Base-by-base conservation (phyloP, 1,139 yeast species). In the Sugiyamaella paludigena region DNA sequence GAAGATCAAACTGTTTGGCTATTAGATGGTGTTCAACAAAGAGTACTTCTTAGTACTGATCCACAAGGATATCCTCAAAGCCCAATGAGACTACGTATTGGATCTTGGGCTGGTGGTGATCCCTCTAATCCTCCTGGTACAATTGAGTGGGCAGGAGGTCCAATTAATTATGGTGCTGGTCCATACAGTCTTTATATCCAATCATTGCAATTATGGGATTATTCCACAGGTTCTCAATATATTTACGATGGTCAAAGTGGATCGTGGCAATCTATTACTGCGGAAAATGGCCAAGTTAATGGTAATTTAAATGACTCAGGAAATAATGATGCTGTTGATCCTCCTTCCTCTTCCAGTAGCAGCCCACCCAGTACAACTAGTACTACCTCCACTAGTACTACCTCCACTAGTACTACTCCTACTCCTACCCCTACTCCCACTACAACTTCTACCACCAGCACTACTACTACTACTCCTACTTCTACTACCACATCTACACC, bases 31-130 rank as follows among this genome's bases (percentile, higher is more conserved):
- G 60, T 57, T 9, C 70, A 70, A 1, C 78, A 83, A n/a, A 76
- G 94, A 65, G 75, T 81, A 1, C 66, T 83, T 45, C 53, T 68
- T 11, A 71, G 77, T 43, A 69, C 74, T 51, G 69, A 78, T 31
- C 58, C 63, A 2, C 74, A 78, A 54, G 89, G 88, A 1, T 86
- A 77, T 62, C 94, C 94, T 33, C 89, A 84, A 66, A 70, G 84
- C 27, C 95, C 94, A 32, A 84, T 85, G 92, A 75, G 72, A 54
- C 65, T 86, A 13, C 77, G 71, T 58, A 74, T 84, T 47, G 92
- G 94, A 49, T 62, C 77, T n/a, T 85, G 94, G 94, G 88, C 91
- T 13, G 94, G 91, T 54, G 92, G 92, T 55, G 88, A 83, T 62
- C 73, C 87, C 13, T 61, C 72, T 36, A 83, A 83, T 59, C 68